Base-by-base conservation (phyloP, 257 asterid species). In the Datura wrightii region DNA sequence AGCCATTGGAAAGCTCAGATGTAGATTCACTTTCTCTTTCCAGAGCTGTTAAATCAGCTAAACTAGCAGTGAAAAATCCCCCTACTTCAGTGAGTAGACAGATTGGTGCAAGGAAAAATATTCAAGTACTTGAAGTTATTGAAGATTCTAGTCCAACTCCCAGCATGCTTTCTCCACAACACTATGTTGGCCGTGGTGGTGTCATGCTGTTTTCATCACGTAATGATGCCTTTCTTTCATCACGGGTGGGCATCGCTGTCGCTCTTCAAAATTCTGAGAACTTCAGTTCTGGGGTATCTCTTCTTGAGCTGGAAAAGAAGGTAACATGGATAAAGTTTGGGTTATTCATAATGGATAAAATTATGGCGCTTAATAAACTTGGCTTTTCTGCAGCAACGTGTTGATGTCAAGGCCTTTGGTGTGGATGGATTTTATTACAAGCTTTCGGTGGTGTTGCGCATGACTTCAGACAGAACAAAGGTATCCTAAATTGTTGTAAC, bases 401-500 rank as follows among this genome's bases (percentile, higher is more conserved):
- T 95, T 87, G 98, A 97, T 86, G 87, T 91, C 87, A 91, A 74
- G 90, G 99, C 98, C 78, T 90, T 88, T 86, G 91, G 89, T 83
- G 90, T 92, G 52, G 90, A 95, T 80, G 98, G 97, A 83, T 91
- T 89, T 87, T 97, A 97, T 91, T 91, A 92, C 92, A 95, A 93
- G 93, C 98, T 97, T 86, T 95, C 99, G 69, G 97, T 97, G 89
- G 89, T 91, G 87, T 89, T 97, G 86, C 92, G 90, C 90, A 97
- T 97, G 99, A 97, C 98, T 85, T 97, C 99, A 85, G 98, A 97
- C 91, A 92, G 99, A 92, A 97, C 99, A 70, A 97, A 97, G 98
- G 99, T 97, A 91, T 58, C 85, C 48, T 46, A 48, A 84, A 62
- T 53, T 78, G 63, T 50, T 15, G 31, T 2, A 8, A 78, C 34